Evolutionary conservation across 306 rosid species (phyloP), one percentile per base, ranked within the genome.

Genomic region (Cucurbita argyrosperma): DNA sequence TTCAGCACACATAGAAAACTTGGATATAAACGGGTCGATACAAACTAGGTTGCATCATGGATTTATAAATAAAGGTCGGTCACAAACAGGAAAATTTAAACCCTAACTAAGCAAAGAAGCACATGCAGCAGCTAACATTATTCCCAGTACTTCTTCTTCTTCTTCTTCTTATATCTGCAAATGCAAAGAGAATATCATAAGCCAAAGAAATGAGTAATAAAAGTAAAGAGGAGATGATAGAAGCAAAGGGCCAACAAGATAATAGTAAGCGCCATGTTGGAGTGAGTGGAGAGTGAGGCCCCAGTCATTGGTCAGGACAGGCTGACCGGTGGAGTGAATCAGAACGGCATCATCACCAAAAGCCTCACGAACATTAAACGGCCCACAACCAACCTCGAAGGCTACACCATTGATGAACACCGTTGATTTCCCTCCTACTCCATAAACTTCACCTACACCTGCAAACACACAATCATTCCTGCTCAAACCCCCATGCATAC

Each of bases 331-430:
- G 13, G 89, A 82, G 82, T 94, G 88, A 66, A 94, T 77, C 45
- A 94, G 92, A 11, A 89, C 91, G 37, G 83, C 92, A 9, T 83
- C 96, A 43, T 83, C 90, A 11, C 97, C 98, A 78, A 94, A 90
- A 13, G 98, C 96, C 81, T 84, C 96, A 1, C 96, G 84, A 59
- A 94, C 85, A 79, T 88, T 89, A 84, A 94, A 87, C 5, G 90
- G 92, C 10, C 96, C 92, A 62, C 77, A 75, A 0, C 79, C 79
- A 51, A 94, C 95, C 82, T 94, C 98, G 56, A 89, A 89, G 3
- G 89, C 95, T 65, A 90, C 88, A 74, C 88, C 97, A 79, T 94
- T 94, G 42, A 94, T 90, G 87, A 94, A 85, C 78, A 90, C 97
- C 81, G 87, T 89, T 61, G 83, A 81, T 84, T 81, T 89, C 21